phyloP scores from a whole-genome alignment of 2,329 filamentous ascomycete genomes.

The Monosporascus sp. region DNA sequence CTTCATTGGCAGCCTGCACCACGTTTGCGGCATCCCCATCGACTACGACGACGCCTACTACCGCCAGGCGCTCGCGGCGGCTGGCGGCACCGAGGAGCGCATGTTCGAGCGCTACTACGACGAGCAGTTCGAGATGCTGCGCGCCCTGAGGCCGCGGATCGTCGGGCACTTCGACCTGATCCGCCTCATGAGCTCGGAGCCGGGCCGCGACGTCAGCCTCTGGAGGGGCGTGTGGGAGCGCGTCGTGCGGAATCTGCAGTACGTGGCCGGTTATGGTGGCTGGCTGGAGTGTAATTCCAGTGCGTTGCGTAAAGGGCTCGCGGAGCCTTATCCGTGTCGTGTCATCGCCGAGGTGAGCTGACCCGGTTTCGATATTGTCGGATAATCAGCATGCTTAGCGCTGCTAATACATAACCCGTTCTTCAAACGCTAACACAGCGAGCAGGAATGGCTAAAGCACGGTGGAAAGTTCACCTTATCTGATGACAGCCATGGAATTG shows the following conservation, averaged over 20 bases:
- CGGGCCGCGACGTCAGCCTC: constrained; percentile 52
- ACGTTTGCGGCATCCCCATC: constrained; percentile 80
- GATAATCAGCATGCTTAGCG: neutral
- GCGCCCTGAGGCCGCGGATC: constrained; percentile 63
- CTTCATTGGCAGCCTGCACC: constrained; percentile 90
- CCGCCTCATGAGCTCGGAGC: constrained; percentile 68
- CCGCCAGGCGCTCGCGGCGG: constrained; percentile 48
- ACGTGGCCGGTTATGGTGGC: constrained; percentile 67
- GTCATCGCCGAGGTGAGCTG: constrained; percentile 66
- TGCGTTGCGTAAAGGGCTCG: constrained; percentile 81
- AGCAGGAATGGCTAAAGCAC: constrained; percentile 62
- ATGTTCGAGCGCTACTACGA: constrained; percentile 86
- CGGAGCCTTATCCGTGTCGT: constrained; percentile 80
- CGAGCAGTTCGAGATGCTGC: constrained; percentile 76
- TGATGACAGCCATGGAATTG: constrained; percentile 88
- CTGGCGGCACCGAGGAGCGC: constrained; percentile 52
- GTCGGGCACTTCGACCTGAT: constrained; percentile 95
- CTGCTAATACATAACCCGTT: constrained; percentile 6
- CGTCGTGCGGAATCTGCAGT: constrained; percentile 67
- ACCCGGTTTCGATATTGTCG: constrained; percentile 1
- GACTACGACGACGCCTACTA: constrained; percentile 75
- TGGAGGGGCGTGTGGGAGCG: constrained; percentile 66
- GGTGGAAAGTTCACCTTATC: constrained; percentile 84
- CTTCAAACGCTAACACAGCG: neutral
- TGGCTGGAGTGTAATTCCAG: constrained; percentile 87